Conservation (phyloP, 306 rosid species). For the Psophocarpus tetragonolobus region DNA sequence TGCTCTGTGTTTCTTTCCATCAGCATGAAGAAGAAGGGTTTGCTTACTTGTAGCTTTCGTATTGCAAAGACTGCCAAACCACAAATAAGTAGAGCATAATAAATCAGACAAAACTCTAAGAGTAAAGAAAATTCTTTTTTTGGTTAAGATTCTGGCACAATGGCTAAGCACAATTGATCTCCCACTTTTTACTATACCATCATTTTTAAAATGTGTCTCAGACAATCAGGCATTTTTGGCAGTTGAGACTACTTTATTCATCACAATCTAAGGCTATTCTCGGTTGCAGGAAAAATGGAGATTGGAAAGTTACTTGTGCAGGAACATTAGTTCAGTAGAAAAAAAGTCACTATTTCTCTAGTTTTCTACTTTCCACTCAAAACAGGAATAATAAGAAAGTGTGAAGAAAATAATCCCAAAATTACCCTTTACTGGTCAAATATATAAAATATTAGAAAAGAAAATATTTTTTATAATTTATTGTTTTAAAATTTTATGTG, state of each 20-base stretch:
- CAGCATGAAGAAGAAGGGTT: constrained; percentile 88
- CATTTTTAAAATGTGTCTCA: not conserved
- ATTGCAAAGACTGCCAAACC: constrained; percentile 75
- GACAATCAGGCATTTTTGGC: not conserved
- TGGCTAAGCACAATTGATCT: not conserved
- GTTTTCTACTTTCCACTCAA: no score
- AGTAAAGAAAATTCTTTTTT: not conserved
- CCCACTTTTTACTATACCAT: not conserved
- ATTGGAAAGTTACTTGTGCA: no score
- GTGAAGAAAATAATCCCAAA: no score
- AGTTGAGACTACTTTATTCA: not conserved
- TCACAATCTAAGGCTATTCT: no score
- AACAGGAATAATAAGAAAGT: no score
- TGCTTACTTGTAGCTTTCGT: constrained; percentile 85
- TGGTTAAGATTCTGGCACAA: not conserved
- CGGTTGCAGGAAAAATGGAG: no score
- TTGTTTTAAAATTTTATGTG: no score
- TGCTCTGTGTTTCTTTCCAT: constrained; percentile 94
- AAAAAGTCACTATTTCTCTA: no score
- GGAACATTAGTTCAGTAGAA: no score
- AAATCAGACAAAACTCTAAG: constrained; percentile 16
- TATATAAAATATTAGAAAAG: no score
- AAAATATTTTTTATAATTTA: no score
- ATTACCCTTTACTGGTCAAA: no score
- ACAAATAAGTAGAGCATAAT: constrained; percentile 16